These are phyloP conservation scores for Pterocarpus santalinus DNA, from an alignment of 306 rosid genomes.

Conservation along the genomic window DNA sequence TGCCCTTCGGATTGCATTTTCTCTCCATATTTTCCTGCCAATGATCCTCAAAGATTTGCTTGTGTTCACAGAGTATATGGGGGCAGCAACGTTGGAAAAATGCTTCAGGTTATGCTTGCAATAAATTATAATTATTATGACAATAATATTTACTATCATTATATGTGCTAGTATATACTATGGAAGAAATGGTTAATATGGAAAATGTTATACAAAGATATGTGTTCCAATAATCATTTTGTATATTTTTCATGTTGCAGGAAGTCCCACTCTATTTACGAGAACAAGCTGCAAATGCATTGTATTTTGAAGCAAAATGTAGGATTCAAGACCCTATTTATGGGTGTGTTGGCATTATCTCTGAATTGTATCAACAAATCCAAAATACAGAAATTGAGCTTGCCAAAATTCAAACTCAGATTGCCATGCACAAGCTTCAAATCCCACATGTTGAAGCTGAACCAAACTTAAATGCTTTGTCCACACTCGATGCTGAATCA, in stretches of 20 bases:
- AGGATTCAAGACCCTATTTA: constrained; percentile 75
- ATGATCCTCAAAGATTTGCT: constrained; percentile 79
- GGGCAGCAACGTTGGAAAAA: constrained; percentile 75
- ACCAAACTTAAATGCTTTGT: neutral
- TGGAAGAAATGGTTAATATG: neutral
- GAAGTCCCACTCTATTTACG: constrained; percentile 61
- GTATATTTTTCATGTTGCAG: constrained; percentile 42
- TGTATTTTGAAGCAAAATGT: constrained; percentile 68
- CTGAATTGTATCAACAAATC: constrained; percentile 63
- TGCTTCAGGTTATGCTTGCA: constrained; percentile 71
- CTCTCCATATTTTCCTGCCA: constrained; percentile 74
- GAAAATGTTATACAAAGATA: neutral
- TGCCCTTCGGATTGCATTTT: constrained; percentile 80
- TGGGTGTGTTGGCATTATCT: constrained; percentile 72
- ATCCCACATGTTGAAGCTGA: constrained; percentile 27
- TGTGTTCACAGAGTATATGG: constrained; percentile 80
- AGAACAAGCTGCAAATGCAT: constrained; percentile 62
- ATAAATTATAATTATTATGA: neutral
- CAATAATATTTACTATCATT: neutral
- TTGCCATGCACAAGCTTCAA: constrained; percentile 50
- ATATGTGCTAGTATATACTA: neutral
- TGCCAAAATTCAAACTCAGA: constrained; percentile 62
- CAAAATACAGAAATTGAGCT: constrained; percentile 56
- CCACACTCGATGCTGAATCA: constrained; percentile 30
- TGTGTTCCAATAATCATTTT: neutral